These are phyloP conservation scores for Pichia pseudocactophila DNA, from an alignment of 805 yeast species.

Conservation along the genomic window DNA sequence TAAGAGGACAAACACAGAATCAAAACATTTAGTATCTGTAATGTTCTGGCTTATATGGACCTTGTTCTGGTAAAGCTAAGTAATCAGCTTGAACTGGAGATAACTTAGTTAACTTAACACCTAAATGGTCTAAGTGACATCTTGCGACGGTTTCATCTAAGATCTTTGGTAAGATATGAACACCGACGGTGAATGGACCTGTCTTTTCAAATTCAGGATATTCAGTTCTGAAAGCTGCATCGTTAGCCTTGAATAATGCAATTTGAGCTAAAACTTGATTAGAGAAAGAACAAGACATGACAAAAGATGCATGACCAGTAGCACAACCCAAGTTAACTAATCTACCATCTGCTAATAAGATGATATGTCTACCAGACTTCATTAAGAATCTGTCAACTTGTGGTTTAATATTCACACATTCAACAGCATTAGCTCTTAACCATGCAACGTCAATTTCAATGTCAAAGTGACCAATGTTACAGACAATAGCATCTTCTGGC, in stretches of 20 bases:
- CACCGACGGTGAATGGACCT: conserved; percentile 86
- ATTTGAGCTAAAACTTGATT: conserved; percentile 99
- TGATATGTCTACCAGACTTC: conserved; percentile 83
- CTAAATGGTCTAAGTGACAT: conserved; percentile 90
- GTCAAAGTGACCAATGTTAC: conserved; percentile 99
- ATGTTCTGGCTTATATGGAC: conserved; percentile 97
- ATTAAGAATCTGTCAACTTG: conserved; percentile 97
- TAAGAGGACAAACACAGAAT: neutral
- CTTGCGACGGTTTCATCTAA: conserved; percentile 98
- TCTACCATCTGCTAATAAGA: conserved; percentile 98
- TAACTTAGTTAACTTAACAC: conserved; percentile 76
- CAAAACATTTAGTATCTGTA: conserved; percentile 74
- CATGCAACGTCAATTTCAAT: conserved; percentile 99
- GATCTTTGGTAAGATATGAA: conserved; percentile 94
- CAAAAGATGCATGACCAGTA: conserved; percentile 98
- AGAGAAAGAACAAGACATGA: conserved; percentile 99
- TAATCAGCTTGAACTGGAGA: conserved; percentile 81
- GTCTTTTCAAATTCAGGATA: conserved; percentile 87
- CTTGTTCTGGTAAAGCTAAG: conserved; percentile 83
- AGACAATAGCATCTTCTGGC: conserved; percentile 99
- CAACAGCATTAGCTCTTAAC: conserved; percentile 89
- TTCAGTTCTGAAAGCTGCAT: conserved; percentile 67
- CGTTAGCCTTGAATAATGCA: conserved; percentile 86
- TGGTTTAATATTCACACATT: conserved; percentile 95
- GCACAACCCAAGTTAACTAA: conserved; percentile 99